phyloP scores from a whole-genome alignment of 2,329 filamentous ascomycete species.

The Elsinoe ampelina region DNA sequence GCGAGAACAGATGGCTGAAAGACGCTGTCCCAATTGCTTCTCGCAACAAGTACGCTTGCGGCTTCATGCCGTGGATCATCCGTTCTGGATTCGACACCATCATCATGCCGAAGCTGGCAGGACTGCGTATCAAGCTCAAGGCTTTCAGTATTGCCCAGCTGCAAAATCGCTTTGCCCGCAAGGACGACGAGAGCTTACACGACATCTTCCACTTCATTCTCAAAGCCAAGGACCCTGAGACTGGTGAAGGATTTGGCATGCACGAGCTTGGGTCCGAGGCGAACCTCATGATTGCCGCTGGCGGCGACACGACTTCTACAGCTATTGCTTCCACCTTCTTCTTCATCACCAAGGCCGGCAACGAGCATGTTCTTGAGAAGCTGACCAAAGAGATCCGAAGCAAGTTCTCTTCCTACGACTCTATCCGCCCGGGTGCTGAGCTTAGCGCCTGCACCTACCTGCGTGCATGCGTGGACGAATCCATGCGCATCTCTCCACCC shows the following conservation, averaged over 20 bases:
- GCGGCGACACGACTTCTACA: constrained; percentile 28
- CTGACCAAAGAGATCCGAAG: constrained; percentile 26
- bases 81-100: constrained; percentile 11
- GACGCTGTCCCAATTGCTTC: constrained; percentile 4
- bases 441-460: constrained; percentile 35
- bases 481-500: constrained; percentile 38
- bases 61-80: constrained; percentile 13
- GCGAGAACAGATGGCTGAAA: constrained; percentile 11
- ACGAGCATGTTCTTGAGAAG: constrained; percentile 23
- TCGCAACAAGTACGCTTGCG: constrained; percentile 13
- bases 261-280: constrained; percentile 24
- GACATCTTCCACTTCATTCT: constrained; percentile 24
- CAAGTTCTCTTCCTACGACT: constrained; percentile 27
- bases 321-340: constrained; percentile 29
- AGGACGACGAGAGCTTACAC: constrained; percentile 12
- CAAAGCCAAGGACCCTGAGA: constrained; percentile 25
- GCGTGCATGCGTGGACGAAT: constrained; percentile 39
- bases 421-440: constrained; percentile 24
- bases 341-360: constrained; percentile 25
- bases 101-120: constrained; percentile 8
- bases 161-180: constrained; percentile 10
- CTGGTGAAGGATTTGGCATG: constrained; percentile 23
- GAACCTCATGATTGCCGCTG: constrained; percentile 25
- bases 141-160: constrained; percentile 10
- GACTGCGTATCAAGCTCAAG: constrained; percentile 9